These are phyloP conservation scores for Mycena olivaceomarginata DNA, from an alignment of 768 basidiomycete species.

Conservation along the genomic window DNA sequence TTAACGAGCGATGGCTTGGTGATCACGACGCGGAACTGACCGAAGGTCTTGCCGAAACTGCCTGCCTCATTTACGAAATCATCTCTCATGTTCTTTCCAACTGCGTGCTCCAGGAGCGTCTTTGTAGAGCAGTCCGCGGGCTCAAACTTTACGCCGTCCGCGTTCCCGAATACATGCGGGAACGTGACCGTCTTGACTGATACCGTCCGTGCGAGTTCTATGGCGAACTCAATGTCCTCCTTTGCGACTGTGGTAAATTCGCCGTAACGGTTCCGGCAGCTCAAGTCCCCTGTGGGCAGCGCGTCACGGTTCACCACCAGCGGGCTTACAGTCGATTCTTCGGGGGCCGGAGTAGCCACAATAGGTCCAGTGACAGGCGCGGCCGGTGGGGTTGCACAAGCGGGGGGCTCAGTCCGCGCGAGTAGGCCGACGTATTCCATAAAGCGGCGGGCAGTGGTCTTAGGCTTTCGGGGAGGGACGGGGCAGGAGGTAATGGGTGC, in stretches of 20 bases:
- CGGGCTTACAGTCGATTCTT: neutral
- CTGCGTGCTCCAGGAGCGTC: neutral
- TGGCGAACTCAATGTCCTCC: neutral
- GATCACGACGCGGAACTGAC: neutral
- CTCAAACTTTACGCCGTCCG: neutral
- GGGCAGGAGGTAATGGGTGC: neutral
- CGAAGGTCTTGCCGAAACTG: neutral
- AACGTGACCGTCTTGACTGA: neutral
- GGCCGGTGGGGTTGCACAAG: neutral
- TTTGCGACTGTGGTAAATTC: neutral
- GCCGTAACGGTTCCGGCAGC: too few relatives aligned
- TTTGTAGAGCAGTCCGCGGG: neutral
- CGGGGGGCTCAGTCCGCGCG: neutral
- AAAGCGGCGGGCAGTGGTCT: conserved; percentile 2
- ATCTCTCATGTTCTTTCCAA: neutral
- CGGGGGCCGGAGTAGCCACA: neutral
- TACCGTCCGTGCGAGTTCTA: neutral
- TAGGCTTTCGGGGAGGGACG: neutral
- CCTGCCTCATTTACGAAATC: neutral
- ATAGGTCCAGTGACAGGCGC: neutral
- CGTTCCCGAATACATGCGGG: neutral
- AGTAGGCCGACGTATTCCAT: neutral
- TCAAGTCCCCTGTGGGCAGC: too few relatives aligned
- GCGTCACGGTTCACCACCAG: neutral
- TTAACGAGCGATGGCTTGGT: neutral